Evolutionary conservation across 768 basidiomycete genomes (phyloP), one percentile per base, ranked within the genome.

Genomic region (Hypholoma fasciculare): DNA sequence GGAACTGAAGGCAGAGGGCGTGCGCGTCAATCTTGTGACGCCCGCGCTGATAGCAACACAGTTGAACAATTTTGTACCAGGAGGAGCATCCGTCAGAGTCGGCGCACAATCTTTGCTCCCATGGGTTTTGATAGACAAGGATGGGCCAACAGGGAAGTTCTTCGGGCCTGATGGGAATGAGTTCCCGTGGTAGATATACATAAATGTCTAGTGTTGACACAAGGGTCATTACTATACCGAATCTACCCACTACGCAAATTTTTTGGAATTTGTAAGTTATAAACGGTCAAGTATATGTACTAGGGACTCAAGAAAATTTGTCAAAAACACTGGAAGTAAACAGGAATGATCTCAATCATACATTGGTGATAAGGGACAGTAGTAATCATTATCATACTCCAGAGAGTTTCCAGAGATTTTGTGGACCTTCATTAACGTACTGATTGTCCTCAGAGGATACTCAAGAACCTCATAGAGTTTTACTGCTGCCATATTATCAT

Each of bases 21-120:
- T 89, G 59, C 80, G 82, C 53, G 83, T 86, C 46, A 89, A 89
- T 65, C 75, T 78, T 1, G 71, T 87, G 7, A 84, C 84, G 0
- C 88, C 88, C 9, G 88, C 88, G 0, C 87, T 71, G 57, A 78
- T 75, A 1, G 70, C 75, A 27, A 76, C 77, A 47, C 77, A 76
- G 61, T 52, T 79, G 66, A 81, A 78, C 56, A 49, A 39, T n/a
- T 39, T 39, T 66, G 2, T 53, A 67, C 3, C 75, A 74, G 5
- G 77, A 76, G 4, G 77, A 78, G 69, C 70, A 5, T n/a, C 67
- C 36, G 46, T 69, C 0, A 62, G 59, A 55, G 68, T 72, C 44
- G 73, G 73, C 16, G 77, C 78, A 2, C 66, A 70, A 56, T 56
- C 60, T 39, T 30, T 81, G 42, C 46, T 77, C 17, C 73, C 75